Percentiles rank a stretch among this genome's conserved stretches.
Conservation (phyloP, 768 basidiomycete genomes). For the Boletellus ananas region DNA sequence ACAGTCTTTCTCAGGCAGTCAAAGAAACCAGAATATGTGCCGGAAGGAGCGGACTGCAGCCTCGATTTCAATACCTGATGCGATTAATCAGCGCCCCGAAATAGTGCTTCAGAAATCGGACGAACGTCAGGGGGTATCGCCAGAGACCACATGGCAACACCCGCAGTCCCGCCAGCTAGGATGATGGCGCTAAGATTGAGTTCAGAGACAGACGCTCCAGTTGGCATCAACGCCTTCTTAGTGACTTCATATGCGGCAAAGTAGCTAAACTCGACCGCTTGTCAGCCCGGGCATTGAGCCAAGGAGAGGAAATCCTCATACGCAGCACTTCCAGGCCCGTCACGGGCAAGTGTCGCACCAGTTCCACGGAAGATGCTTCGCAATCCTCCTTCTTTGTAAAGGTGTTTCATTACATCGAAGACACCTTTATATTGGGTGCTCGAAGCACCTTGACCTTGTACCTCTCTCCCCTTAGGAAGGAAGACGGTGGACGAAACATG, state of each 20-base stretch:
- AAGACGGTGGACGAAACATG: background rate
- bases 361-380: constrained; percentile 91
- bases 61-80: constrained; percentile 90
- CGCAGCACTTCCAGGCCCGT: constrained; percentile 96
- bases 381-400: constrained; percentile 93
- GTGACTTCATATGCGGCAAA: constrained; percentile 96
- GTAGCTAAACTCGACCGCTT: constrained; percentile 52
- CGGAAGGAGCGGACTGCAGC: constrained; percentile 93
- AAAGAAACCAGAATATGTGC: constrained; percentile 92
- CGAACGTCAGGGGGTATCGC: constrained; percentile 96
- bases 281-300: constrained; percentile 5
- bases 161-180: constrained; percentile 89
- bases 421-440: constrained; percentile 84
- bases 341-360: constrained; percentile 87
- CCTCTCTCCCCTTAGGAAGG: constrained; percentile 40
- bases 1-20: constrained; percentile 94
- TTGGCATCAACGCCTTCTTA: constrained; percentile 82
- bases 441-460: constrained; percentile 81
- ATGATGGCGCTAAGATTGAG: constrained; percentile 86
- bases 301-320: constrained; percentile 40
- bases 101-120: constrained; percentile 7
- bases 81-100: constrained; percentile 5
- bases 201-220: constrained; percentile 71
- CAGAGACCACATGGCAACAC: constrained; percentile 97
- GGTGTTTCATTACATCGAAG: constrained; percentile 80